Base-by-base conservation (phyloP, 495 filamentous ascomycete species). In the Penicillium macrosclerotiorum region DNA sequence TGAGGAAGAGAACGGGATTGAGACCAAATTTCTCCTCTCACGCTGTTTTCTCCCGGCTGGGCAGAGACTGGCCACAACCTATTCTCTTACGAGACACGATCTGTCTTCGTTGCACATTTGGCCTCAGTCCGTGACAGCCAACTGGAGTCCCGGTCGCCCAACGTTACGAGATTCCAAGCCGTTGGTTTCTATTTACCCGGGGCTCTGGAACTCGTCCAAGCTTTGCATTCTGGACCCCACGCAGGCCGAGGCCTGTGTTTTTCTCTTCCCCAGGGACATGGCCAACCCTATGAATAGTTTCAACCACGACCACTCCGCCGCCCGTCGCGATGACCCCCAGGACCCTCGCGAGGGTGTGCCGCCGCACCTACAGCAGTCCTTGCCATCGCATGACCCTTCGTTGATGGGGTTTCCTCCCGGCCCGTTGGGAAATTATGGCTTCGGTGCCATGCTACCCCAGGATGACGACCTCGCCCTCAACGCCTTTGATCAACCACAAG, bases 191-290 rank as follows among this genome's bases (percentile, higher is more conserved):
- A 20, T 29, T 55, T 51, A n/a, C 51, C 59, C 59, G 59, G 33
- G 34, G 47, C 48, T 55, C 49, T 58, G 58, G 59, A 48, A 57
- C 57, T 52, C 32, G 36, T 46, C 57, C 33, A 52, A 38, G 49
- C 56, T 49, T 51, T 57, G 54, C 51, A 57, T 57, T 51, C 49
- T 51, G 36, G 47, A 46, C 57, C 54, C 57, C 54, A 52, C 51
- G 57, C 30, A 53, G 49, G 46, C 51, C 54, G 51, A 51, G 47
- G 47, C 55, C 47, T 47, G 12, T 23, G 31, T 24, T n/a, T 32
- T 24, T 14, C 44, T 41, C 16, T 19, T 30, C 29, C 18, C 24
- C n/a, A 38, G 34, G 17, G 32, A 11, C 32, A 56, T 56, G 53
- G 49, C 53, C 29, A 47, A 53, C 47, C 27, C 33, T 23, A 40